Base-by-base conservation (phyloP, 768 basidiomycete genomes). In the Boletus sp. region DNA sequence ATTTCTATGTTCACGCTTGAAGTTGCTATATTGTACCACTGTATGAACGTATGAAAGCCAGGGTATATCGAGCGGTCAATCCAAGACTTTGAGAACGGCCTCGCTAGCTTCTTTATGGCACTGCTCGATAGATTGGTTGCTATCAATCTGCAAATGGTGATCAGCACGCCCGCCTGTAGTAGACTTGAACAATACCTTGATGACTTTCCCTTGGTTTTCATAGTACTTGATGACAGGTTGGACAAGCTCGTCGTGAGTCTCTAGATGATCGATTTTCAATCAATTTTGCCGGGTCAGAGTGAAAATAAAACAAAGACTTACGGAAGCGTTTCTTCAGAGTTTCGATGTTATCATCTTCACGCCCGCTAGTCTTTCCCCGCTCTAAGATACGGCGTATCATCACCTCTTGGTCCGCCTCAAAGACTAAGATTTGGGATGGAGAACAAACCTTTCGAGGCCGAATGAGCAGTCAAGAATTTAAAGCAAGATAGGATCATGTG, bases 311-410 rank as follows among this genome's bases (percentile, higher is more conserved):
- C 30, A 30, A 5, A 11, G 13, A 78, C 87, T 19, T 67, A 90
- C 94, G 76, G 77, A 98, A 98, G n/a, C 97, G 89, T 74, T 98
- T 99, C 75, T 82, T 88, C 73, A 99, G 96, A 69, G 86, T 93
- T 70, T 96, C 93, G 13, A 62, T 60, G 67, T 99, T 99, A 69
- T 99, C 97, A 64, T 99, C 97, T 64, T 93, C 95, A 14, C 97
- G 80, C 15, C 97, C 96, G 51, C 89, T 92, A 0, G 95, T 98
- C 78, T 98, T 88, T 25, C 87, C 88, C 23, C 97, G 85, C 70
- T 94, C 88, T 48, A 95, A 78, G 54, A 99, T 77, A 50, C 97
- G 89, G 58, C 78, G 71, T 29, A 88, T 79, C 87, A 98, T 91
- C 59, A 93, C 86, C 45, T 90, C 82, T 67, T 98, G 88, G 14